Evolutionary conservation across 345 rosid genomes (phyloP).

Genomic region (Eutrema japonicum): DNA sequence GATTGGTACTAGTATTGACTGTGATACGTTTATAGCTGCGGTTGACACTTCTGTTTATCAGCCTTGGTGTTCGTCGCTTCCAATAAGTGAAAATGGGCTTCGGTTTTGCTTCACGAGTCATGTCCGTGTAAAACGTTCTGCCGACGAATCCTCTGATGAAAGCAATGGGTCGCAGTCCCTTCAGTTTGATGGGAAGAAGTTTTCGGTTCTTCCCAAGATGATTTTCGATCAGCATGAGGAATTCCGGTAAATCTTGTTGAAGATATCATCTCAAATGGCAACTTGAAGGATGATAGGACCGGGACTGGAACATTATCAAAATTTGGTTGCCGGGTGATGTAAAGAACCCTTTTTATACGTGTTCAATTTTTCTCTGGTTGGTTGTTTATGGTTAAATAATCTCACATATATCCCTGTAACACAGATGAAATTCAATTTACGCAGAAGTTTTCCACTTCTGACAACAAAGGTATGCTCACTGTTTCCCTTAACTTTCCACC

Average conservation of each 20-base stretch:
- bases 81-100: slow-evolving; percentile 60
- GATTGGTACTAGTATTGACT: slow-evolving; percentile 65
- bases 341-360: neutral
- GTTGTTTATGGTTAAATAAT: neutral
- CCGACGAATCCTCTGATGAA: slow-evolving; percentile 44
- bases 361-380: neutral
- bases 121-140: slow-evolving; percentile 63
- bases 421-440: slow-evolving; percentile 88
- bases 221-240: slow-evolving; percentile 79
- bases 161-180: slow-evolving; percentile 43
- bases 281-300: slow-evolving; percentile 71
- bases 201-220: slow-evolving; percentile 74
- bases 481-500: neutral
- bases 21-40: slow-evolving; percentile 81
- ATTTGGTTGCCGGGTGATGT: slow-evolving; percentile 86
- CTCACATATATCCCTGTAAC: slow-evolving; percentile 8
- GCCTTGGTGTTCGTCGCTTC: slow-evolving; percentile 83
- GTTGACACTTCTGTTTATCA: slow-evolving; percentile 66
- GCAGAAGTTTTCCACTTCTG: slow-evolving; percentile 81
- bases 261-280: slow-evolving; percentile 73
- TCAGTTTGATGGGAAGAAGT: slow-evolving; percentile 59
- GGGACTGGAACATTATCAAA: slow-evolving; percentile 90
- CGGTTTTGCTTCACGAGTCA: slow-evolving; percentile 63
- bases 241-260: slow-evolving; percentile 63
- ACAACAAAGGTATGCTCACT: slow-evolving; percentile 74